Evolutionary conservation across 495 filamentous ascomycete species (phyloP), one percentile per base, ranked within the genome.

Genomic region (Neurospora tetraspora): DNA sequence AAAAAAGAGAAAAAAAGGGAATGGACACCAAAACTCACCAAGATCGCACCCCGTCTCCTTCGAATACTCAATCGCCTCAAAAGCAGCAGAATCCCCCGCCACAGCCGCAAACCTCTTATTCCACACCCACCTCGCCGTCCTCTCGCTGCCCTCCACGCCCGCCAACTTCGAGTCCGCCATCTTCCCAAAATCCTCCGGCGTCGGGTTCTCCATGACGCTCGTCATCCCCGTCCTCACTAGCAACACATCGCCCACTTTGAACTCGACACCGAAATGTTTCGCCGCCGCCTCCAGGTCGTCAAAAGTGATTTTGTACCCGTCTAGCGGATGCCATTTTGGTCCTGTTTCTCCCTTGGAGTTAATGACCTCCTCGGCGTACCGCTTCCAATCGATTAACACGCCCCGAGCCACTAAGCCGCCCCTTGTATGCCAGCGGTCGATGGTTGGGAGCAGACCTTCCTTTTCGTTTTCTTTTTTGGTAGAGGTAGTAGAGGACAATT

Each of bases 181-280:
- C 74, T 83, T 82, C 7, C 83, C 87, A 75, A 88, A 90, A 14
- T 80, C 74, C 83, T 88, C 81, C 0, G 80, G 77, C 12, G 76
- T 77, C 4, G 81, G 81, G 5, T 77, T 76, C 71, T 87, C 76
- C 73, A 92, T 89, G 12, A 85, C 78, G 68, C 89, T 85, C 39
- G 89, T 87, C 76, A 90, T 90, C 0, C 92, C 91, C 1, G 86
- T 89, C 53, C 92, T 86, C 39, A 94, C 76, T 69, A 93, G 84
- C 23, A 94, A 83, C 39, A 94, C 87, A 73, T 94, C 92, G 9
- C 83, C 84, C 11, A 76, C 82, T 20, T 83, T 84, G 73, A 91
- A 88, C 76, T 89, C 85, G 61, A 89, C 83, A 11, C 85, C 85
- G 72, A 90, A 86, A 43, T 85, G 84, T 69, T 78, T 80, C 18